phyloP scores from a whole-genome alignment of 2,329 filamentous ascomycete genomes.

The Thelonectria olida region DNA sequence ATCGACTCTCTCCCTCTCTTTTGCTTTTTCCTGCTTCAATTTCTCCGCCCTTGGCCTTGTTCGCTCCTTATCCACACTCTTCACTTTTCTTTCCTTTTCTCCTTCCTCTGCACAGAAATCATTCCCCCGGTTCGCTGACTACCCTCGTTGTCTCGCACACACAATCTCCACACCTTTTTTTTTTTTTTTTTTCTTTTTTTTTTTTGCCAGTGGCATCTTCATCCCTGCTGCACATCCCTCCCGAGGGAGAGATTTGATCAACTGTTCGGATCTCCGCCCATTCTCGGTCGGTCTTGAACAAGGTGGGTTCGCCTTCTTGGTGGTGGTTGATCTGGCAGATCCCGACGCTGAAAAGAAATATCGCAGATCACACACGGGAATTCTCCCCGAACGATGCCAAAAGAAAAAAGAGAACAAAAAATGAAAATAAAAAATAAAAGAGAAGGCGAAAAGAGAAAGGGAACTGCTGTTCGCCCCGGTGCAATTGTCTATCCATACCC shows the following conservation, averaged over 20 bases:
- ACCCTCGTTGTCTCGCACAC: not conserved
- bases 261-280: too few relatives aligned
- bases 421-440: not conserved
- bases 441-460: too few relatives aligned
- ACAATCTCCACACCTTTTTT: conserved; percentile 3
- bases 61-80: not conserved
- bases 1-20: not conserved
- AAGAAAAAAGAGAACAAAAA: too few relatives aligned
- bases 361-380: not conserved
- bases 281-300: too few relatives aligned
- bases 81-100: not conserved
- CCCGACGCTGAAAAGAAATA: not conserved
- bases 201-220: not conserved
- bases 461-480: too few relatives aligned
- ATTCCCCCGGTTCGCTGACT: not conserved
- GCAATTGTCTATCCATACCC: too few relatives aligned
- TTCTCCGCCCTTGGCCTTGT: not conserved
- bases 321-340: conserved; percentile 4
- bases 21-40: conserved; percentile 10
- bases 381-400: not conserved
- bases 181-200: not conserved
- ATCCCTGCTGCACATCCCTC: too few relatives aligned
- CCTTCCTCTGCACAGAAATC: not conserved
- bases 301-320: too few relatives aligned
- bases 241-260: too few relatives aligned